phyloP scores from a whole-genome alignment of 768 basidiomycete species.

The Termitomyces sp. region DNA sequence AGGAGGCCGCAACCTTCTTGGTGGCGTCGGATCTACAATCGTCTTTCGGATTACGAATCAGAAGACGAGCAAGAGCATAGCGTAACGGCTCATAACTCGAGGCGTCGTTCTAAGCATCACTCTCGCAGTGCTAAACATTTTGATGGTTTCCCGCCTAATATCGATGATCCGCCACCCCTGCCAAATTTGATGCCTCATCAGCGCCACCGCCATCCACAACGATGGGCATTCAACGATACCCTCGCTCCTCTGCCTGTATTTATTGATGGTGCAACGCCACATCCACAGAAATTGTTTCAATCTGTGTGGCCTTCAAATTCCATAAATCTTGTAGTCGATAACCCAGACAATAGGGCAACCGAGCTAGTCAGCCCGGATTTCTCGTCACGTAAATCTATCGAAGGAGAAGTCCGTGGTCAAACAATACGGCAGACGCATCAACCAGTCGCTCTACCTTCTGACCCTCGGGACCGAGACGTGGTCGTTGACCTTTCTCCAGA shows the following conservation, averaged over 20 bases:
- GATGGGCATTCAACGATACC: neutral
- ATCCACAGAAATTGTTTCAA: neutral
- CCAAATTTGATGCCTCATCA: constrained; percentile 20
- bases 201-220: constrained; percentile 11
- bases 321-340: too few relatives aligned
- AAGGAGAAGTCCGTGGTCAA: too few relatives aligned
- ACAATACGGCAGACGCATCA: too few relatives aligned
- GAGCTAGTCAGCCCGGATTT: too few relatives aligned
- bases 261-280: constrained; percentile 10
- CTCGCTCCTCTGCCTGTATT: constrained; percentile 16
- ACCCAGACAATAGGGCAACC: too few relatives aligned
- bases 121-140: neutral
- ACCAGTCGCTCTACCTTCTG: too few relatives aligned
- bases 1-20: constrained; percentile 39
- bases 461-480: too few relatives aligned
- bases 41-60: constrained; percentile 41
- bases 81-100: constrained; percentile 6
- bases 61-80: constrained; percentile 18
- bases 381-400: too few relatives aligned
- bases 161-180: constrained; percentile 37
- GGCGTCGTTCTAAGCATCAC: constrained; percentile 1
- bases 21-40: constrained; percentile 55
- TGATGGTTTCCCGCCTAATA: constrained; percentile 15
- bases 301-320: too few relatives aligned
- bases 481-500: too few relatives aligned